These are phyloP conservation scores for Populus tremula DNA, from an alignment of 345 rosid genomes.

Conservation along the genomic window DNA sequence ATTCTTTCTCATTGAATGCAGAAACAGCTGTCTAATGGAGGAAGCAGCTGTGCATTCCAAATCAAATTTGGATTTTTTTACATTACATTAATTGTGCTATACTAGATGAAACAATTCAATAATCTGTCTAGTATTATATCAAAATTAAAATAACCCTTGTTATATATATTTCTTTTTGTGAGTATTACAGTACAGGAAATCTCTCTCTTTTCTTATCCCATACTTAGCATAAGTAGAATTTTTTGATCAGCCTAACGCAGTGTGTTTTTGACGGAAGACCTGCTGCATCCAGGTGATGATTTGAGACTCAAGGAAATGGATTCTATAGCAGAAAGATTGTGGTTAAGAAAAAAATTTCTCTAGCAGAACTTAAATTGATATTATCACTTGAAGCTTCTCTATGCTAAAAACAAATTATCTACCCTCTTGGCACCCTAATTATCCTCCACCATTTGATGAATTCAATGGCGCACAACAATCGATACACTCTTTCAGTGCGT, in stretches of 20 bases:
- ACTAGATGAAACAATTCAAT: not conserved
- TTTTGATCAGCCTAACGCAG: not conserved
- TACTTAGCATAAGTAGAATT: not conserved
- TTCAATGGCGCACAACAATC: not conserved
- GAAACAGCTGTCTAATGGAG: not conserved
- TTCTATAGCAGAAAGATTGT: not conserved
- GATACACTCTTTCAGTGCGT: not conserved
- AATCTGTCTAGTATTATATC: not conserved
- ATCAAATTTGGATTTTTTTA: not conserved
- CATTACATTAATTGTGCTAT: not conserved
- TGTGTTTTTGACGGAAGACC: not conserved
- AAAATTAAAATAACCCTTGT: too few species aligned
- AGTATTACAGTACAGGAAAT: not conserved
- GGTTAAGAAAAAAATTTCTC: not conserved
- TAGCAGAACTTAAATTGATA: not conserved
- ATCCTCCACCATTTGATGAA: not conserved
- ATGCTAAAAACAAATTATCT: not conserved
- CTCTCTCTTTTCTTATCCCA: not conserved
- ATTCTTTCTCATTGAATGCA: not conserved
- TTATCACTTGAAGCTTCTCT: not conserved
- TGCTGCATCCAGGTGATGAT: not conserved
- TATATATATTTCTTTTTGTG: too few species aligned
- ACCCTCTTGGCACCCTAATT: not conserved
- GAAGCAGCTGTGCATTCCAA: not conserved
- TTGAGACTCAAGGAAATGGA: not conserved